These are phyloP conservation scores for Leishmania arabica DNA, from an alignment of 208 protist genomes.

Conservation along the genomic window DNA sequence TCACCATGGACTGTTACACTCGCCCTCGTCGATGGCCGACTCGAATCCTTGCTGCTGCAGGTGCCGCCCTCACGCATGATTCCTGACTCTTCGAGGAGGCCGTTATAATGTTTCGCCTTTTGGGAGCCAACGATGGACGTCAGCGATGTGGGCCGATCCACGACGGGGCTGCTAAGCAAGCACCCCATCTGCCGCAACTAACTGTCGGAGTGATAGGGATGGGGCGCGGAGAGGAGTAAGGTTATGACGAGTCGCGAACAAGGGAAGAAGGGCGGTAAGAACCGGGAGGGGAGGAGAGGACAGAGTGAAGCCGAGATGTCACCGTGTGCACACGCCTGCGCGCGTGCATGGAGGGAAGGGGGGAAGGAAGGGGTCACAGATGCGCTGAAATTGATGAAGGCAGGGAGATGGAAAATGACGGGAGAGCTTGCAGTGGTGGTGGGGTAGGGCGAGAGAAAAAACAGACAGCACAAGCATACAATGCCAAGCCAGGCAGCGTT, in stretches of 20 bases:
- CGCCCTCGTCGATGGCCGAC: background rate
- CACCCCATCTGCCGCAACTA: slow-evolving; percentile 7
- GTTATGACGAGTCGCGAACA: background rate
- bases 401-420: background rate
- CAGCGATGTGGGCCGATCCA: background rate
- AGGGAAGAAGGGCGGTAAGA: background rate
- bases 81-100: background rate
- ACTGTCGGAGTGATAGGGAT: background rate
- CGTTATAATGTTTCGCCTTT: background rate
- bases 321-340: background rate
- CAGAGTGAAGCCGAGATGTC: background rate
- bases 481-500: too few relatives aligned
- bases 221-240: background rate
- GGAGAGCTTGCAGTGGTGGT: background rate
- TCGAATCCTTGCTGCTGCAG: background rate
- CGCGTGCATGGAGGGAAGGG: background rate
- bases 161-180: background rate
- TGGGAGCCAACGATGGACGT: background rate
- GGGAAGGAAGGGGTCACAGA: background rate
- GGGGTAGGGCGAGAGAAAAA: too few relatives aligned
- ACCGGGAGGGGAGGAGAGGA: background rate
- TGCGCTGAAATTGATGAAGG: background rate
- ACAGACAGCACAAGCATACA: too few relatives aligned
- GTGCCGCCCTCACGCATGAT: background rate
- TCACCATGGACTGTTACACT: background rate